Evolutionary conservation across 805 yeast genomes (phyloP).

Genomic region (Pichia gijzeniarum): DNA sequence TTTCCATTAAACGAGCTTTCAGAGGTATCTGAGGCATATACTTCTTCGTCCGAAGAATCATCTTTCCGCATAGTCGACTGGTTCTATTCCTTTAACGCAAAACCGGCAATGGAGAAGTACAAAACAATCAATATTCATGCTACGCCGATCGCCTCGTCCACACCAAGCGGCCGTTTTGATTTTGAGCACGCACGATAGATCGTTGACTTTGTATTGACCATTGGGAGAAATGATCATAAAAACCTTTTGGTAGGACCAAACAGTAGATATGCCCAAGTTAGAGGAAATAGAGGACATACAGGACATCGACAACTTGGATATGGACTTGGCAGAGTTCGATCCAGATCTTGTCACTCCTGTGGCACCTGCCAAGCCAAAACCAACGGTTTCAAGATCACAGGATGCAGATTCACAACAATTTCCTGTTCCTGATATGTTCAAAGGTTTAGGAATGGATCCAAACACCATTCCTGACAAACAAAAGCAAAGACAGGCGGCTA

Average conservation of each 20-base stretch:
- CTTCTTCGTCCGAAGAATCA: conserved; percentile 6
- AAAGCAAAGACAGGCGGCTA: conserved; percentile 3
- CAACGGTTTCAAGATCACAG: conserved; percentile 56
- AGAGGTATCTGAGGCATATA: conserved; percentile 1
- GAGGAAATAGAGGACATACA: conserved; percentile 76
- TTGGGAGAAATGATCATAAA: neutral
- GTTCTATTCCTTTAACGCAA: neutral
- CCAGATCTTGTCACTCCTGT: conserved; percentile 60
- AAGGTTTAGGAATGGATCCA: conserved; percentile 18
- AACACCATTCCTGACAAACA: neutral
- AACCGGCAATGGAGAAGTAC: neutral
- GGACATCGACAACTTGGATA: conserved; percentile 84
- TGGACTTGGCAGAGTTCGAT: conserved; percentile 90
- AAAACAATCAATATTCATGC: neutral
- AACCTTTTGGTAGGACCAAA: neutral
- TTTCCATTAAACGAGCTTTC: neutral
- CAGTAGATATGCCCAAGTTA: conserved; percentile 48
- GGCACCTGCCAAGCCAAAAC: conserved; percentile 58
- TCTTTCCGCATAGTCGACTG: too few species aligned
- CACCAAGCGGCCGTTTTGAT: too few species aligned
- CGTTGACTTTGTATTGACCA: too few species aligned
- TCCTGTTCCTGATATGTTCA: conserved; percentile 19
- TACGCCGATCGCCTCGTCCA: neutral
- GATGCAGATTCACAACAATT: conserved; percentile 28
- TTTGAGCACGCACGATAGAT: too few species aligned